Conservation (phyloP, 805 yeast species). For the Saccharomyces paradoxus region DNA sequence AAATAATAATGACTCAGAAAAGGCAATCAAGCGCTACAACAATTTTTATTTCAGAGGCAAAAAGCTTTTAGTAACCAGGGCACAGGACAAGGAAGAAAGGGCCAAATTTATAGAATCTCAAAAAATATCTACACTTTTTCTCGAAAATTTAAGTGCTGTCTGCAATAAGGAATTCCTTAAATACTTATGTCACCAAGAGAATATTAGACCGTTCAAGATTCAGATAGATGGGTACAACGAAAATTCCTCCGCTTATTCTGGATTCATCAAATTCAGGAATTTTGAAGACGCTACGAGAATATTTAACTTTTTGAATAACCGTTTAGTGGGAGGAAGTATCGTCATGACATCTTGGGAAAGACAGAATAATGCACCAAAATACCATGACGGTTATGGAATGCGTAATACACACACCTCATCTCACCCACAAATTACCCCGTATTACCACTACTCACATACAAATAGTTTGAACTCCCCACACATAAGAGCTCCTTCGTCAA, state of each 20-base stretch:
- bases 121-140: constrained; percentile 8
- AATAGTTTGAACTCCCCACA: background rate
- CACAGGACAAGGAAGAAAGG: constrained; percentile 11
- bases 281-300: constrained; percentile 17
- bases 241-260: constrained; percentile 16
- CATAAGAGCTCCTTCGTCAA: background rate
- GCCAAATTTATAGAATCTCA: constrained; percentile 2
- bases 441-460: background rate
- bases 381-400: background rate
- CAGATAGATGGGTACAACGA: background rate
- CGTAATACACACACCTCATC: background rate
- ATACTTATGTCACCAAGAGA: constrained; percentile 22
- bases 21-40: constrained; percentile 31
- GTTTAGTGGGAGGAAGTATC: constrained; percentile 25
- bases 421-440: background rate
- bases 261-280: constrained; percentile 16
- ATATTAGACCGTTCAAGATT: constrained; percentile 8
- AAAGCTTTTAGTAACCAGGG: constrained; percentile 21
- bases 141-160: constrained; percentile 24
- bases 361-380: background rate
- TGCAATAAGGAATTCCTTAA: constrained; percentile 24
- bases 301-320: constrained; percentile 16
- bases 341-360: constrained; percentile 20
- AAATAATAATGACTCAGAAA: constrained; percentile 28
- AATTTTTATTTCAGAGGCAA: constrained; percentile 23